Percentiles rank a stretch among this genome's conserved stretches.
phyloP scores from a whole-genome alignment of 345 rosid species.

The Luvunga scandens region DNA sequence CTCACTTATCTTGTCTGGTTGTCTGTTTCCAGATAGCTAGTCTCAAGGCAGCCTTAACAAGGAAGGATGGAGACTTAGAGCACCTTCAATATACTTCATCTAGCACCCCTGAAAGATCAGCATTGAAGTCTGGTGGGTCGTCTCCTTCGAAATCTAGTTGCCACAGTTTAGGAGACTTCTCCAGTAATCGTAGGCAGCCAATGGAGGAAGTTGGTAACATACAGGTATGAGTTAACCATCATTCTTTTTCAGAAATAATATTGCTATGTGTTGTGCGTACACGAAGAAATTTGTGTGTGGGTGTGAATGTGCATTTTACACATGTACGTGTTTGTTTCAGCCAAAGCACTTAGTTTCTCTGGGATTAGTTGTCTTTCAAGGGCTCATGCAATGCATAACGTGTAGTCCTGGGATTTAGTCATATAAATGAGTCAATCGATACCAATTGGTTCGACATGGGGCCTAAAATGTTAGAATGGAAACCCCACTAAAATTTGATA shows the following conservation, averaged over 20 bases:
- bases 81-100: constrained; percentile 34
- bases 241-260: neutral
- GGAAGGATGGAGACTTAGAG: constrained; percentile 52
- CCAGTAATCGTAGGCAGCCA: constrained; percentile 41
- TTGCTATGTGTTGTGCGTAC: neutral
- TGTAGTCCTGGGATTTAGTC: neutral
- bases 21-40: constrained; percentile 52
- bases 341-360: neutral
- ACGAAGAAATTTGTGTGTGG: neutral
- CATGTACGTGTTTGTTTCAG: neutral
- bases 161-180: constrained; percentile 32
- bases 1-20: neutral
- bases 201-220: constrained; percentile 52
- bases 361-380: neutral
- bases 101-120: constrained; percentile 44
- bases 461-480: neutral
- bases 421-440: neutral
- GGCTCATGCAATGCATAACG: neutral
- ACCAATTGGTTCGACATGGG: neutral
- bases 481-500: neutral
- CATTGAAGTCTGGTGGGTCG: constrained; percentile 45
- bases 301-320: neutral
- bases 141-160: constrained; percentile 45
- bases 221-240: constrained; percentile 42
- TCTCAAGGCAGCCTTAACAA: constrained; percentile 69